Evolutionary conservation across 1,284 basidiomycete species (phyloP), one percentile per base, ranked within the genome.

Genomic region (Rhodofomes roseus): DNA sequence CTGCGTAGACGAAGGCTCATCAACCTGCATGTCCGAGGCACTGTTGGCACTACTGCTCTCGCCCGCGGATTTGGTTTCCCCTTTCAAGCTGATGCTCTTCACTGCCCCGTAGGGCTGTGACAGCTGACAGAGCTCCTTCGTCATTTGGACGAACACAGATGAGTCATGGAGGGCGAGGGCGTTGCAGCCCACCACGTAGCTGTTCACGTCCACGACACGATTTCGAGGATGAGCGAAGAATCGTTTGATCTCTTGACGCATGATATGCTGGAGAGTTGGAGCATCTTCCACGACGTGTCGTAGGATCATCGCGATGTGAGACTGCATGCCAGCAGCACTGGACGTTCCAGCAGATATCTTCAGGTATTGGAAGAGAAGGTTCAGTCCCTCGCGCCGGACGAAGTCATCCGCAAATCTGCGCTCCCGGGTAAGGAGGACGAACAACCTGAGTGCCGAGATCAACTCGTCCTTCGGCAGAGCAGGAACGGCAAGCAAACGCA

Each of bases 241-340:
- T 4, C 87, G 83, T 67, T 84, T 88, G 66, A 98, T 81, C 66
- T 95, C 92, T 62, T 91, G 87, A 25, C 84, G 82, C 86, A 99
- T 96, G 62, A 92, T 82, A 6, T 79, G 77, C 57, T 85, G 82
- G 34, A 98, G 73, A 1, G 83, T 84, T 6, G 76, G 70, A 4
- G 80, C 70, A 64, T 95, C 91, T 74, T 99, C 97, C 56, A 96
- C 85, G 56, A 94, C 77, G 71, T 99, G 96, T 2, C 97, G 90
- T 20, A 98, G 78, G 59, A 98, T 90, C 68, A 93, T 92, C 22
- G 90, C 86, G 52, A 95, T 84, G 71, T 95, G 92, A 0, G 92
- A 86, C 59, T 95, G 92, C 64, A 89, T 91, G 29, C 90, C 87
- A 41, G 80, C 71, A 0, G 86, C 82, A 18, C 70, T 71, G 18